Conservation (phyloP, 1,139 yeast genomes). For the Pichia inconspicua region DNA sequence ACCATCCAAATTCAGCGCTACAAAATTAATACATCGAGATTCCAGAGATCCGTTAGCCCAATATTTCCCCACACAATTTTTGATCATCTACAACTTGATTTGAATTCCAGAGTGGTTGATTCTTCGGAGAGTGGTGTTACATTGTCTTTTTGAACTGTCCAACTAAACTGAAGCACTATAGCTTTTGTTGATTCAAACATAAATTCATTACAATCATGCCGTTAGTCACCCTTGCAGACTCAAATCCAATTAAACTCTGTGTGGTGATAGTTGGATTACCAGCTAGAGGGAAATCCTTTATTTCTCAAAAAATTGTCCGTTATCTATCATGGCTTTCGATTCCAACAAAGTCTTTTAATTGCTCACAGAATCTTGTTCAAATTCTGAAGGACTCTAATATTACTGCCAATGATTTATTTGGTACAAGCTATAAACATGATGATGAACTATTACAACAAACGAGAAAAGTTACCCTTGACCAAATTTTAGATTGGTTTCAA, state of each 20-base stretch:
- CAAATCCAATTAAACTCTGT: conserved; percentile 62
- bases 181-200: conserved; percentile 1
- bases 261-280: conserved; percentile 74
- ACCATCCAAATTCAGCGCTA: not conserved
- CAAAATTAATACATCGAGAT: too few relatives aligned
- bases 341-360: conserved; percentile 80
- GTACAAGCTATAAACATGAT: conserved; percentile 51
- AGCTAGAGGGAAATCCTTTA: conserved; percentile 71
- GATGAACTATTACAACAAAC: conserved; percentile 5
- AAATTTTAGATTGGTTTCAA: conserved; percentile 82
- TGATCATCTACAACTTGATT: not conserved
- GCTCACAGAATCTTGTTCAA: conserved; percentile 46
- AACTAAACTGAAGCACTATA: not conserved
- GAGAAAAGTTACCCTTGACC: conserved; percentile 48
- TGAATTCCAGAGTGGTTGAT: not conserved
- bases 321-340: conserved; percentile 89
- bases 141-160: not conserved
- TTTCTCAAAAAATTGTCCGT: conserved; percentile 76
- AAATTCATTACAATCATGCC: conserved; percentile 40
- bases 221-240: conserved; percentile 66
- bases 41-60: too few relatives aligned
- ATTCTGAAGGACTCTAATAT: conserved; percentile 5
- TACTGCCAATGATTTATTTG: conserved; percentile 7
- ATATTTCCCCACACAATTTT: not conserved
- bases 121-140: not conserved